phyloP scores from a whole-genome alignment of 1,284 basidiomycete species.

The Mycena citricolor region DNA sequence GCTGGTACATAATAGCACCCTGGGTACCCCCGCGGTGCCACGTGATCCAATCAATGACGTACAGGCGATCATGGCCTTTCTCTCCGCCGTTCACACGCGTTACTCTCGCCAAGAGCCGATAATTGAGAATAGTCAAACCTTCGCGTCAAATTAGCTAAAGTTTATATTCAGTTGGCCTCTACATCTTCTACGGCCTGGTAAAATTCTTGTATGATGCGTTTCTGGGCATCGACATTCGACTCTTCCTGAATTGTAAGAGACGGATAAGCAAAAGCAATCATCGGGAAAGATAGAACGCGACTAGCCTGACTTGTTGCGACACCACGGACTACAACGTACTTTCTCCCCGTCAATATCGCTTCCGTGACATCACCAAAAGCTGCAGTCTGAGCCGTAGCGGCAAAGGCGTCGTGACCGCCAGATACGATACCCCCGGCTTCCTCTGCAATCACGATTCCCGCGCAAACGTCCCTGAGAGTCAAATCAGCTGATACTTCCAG shows the following conservation, averaged over 20 bases:
- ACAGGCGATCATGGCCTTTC: too few species aligned
- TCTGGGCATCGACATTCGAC: conserved; percentile 71
- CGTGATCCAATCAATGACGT: too few species aligned
- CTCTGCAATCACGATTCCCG: conserved; percentile 89
- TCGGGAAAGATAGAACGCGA: conserved; percentile 13
- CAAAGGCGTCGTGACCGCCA: conserved; percentile 60
- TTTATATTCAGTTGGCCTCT: conserved; percentile 32
- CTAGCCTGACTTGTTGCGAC: conserved; percentile 60
- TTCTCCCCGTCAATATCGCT: conserved; percentile 77
- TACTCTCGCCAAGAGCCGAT: too few species aligned
- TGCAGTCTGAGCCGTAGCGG: conserved; percentile 32
- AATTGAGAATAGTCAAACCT: too few species aligned
- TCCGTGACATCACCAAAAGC: conserved; percentile 61
- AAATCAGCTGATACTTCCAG: too few species aligned
- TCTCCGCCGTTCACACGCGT: too few species aligned
- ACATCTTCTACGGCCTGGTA: conserved; percentile 79
- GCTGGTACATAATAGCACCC: too few species aligned
- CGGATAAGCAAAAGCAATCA: conserved; percentile 1
- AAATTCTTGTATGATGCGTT: conserved; percentile 80
- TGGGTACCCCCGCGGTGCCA: too few species aligned
- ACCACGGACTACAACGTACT: conserved; percentile 80
- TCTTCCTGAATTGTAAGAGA: conserved; percentile 56
- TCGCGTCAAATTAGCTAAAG: too few species aligned
- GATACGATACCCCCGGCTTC: conserved; percentile 85
- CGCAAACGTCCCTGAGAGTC: conserved; percentile 77